A percentile compares a stretch with the other conserved stretches of the same genome.
phyloP scores from a whole-genome alignment of 164 flowering plant species.

The Annona squamosa region DNA sequence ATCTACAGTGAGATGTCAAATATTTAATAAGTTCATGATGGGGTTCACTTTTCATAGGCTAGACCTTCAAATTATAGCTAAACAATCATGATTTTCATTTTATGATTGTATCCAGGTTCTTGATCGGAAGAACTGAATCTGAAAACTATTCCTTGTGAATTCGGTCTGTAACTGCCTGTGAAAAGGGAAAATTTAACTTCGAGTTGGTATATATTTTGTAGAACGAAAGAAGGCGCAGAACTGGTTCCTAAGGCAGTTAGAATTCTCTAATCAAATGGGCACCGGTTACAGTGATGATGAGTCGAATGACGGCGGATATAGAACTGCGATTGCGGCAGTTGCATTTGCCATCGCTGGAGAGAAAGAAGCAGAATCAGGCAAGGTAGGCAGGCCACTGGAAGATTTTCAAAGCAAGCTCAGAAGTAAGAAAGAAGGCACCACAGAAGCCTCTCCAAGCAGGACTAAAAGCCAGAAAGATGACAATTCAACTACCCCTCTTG shows the following conservation, averaged over 20 bases:
- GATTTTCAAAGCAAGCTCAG: neutral
- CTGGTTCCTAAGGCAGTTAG: conserved; percentile 40
- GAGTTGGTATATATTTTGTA: conserved; percentile 17
- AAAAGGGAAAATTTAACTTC: too few relatives aligned
- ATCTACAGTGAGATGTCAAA: too few relatives aligned
- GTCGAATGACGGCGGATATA: conserved; percentile 24
- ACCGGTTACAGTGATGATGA: conserved; percentile 18
- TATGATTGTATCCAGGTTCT: neutral
- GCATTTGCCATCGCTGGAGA: conserved; percentile 41
- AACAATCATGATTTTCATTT: too few relatives aligned
- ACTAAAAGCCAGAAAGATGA: conserved; percentile 25
- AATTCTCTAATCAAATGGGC: conserved; percentile 26
- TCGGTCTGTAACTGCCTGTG: too few relatives aligned
- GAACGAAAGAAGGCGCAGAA: conserved; percentile 29
- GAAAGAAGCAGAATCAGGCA: conserved; percentile 12
- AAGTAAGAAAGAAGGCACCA: neutral
- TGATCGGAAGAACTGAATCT: neutral
- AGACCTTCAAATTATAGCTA: too few relatives aligned
- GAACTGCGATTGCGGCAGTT: conserved; percentile 55
- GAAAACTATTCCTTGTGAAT: neutral
- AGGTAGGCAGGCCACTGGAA: neutral
- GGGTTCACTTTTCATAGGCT: too few relatives aligned
- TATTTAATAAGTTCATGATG: too few relatives aligned
- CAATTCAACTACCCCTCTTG: neutral
- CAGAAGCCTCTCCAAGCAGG: conserved; percentile 17